Base-by-base conservation (phyloP, 306 rosid genomes). In the Abrus precatorius region DNA sequence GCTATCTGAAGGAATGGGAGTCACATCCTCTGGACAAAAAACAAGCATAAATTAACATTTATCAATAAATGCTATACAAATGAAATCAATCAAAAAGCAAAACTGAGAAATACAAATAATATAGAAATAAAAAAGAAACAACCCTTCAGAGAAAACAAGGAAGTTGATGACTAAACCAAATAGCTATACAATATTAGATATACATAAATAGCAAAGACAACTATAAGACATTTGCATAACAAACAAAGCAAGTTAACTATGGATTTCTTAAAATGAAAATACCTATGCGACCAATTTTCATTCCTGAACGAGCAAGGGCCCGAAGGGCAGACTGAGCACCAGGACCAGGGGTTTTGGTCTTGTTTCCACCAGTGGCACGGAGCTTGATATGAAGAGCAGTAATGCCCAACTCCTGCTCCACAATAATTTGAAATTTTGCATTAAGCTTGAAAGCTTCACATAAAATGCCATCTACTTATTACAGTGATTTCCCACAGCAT, bases 201-300 rank as follows among this genome's bases (percentile, higher is more conserved):
- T 20, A 20, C 20, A 20, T 20, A 20, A 20, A 20, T 20, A 20
- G 20, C 20, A 20, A 20, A 20, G 20, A 20, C 20, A 44, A 44
- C 1, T 5, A 7, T 9, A 34, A 47, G 14, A 28, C 5, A 12
- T 4, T 13, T 8, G 20, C 1, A 1, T 1, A 45, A 69, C 12
- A 2, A 20, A 9, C 7, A 43, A 14, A 32, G 64, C 28, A 72
- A 38, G 61, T 32, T 13, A 3, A n/a, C 10, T 29, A 14, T 14
- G 29, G 48, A 28, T 34, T 49, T 38, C 5, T 10, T 6, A 6
- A 30, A 28, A 3, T 27, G 41, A 14, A 57, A 59, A 48, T 83
- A 93, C 98, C 98, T 74, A 93, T 93, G n/a, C 98, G 95, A 5
- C 98, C 98, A 82, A 93, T 89, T 84, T 90, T 93, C 98, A 93